Base-by-base conservation (phyloP, 495 filamentous ascomycete genomes). In the Neurospora africana region DNA sequence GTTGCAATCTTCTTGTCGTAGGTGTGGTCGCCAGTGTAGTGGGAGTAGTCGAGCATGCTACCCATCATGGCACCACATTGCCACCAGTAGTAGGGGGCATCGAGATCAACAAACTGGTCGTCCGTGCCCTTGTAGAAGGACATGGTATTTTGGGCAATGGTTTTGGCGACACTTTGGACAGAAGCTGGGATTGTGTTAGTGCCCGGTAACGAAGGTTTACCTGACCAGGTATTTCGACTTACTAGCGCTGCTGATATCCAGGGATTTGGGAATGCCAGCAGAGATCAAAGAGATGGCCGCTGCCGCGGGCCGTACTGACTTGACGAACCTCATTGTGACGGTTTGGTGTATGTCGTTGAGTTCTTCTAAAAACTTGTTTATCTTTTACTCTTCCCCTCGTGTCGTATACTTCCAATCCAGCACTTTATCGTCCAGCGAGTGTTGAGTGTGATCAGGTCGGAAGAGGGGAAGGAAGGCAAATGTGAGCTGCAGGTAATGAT, bases 21-120 rank as follows among this genome's bases (percentile, higher is more conserved):
- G 53, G 81, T 85, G 7, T 82, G 82, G 77, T 97, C 93, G 10
- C 89, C 89, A 0, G 93, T 96, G 78, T 91, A 92, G 78, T 89
- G 92, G 79, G 90, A 94, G 79, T 98, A 97, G 76, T 97, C 90
- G 40, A 97, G 81, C 78, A 98, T 82, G 3, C 88, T 80, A 58
- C 88, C 89, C 83, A 91, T 92, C 78, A 90, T 87, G 8, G 89
- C 89, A 37, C 92, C 92, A 27, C 87, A 87, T 80, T 93, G 87
- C 91, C 91, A 94, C 91, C 91, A 94, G 83, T 90, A 95, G 78
- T 94, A 92, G 15, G 91, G 90, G 70, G 84, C 75, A 0, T 89
- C 90, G 19, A 94, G 82, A 71, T 90, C 89, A 35, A 87, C 90
- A 38, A 91, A 88, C 73, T 76, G 87, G 86, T 70, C 70, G 6